Conservation (phyloP, 2,329 filamentous ascomycete genomes). For the Colletotrichum musicola region DNA sequence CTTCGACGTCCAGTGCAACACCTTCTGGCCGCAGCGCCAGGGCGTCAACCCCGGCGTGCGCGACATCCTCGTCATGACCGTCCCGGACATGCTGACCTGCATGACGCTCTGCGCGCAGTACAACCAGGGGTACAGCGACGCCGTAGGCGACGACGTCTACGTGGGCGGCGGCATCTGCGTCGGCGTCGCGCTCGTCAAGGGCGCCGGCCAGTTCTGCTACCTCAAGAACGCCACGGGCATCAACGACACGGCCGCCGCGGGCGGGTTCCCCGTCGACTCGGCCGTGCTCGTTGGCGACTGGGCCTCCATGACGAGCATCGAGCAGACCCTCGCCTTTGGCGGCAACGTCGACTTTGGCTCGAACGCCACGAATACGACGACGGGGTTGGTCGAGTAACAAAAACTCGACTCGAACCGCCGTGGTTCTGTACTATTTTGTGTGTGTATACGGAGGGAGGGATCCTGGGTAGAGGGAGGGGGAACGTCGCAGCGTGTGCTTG, state of each 20-base stretch:
- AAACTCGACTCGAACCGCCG: too few species aligned
- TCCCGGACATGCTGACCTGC: constrained; percentile 39
- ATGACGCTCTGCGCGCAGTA: constrained; percentile 40
- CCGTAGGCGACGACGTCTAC: constrained; percentile 37
- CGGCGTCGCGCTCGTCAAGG: constrained; percentile 36
- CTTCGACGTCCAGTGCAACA: constrained; percentile 38
- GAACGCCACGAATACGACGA: constrained; percentile 22
- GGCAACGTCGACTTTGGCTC: constrained; percentile 22
- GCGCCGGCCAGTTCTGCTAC: constrained; percentile 36
- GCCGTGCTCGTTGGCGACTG: constrained; percentile 31
- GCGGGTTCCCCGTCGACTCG: constrained; percentile 33
- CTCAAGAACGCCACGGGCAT: constrained; percentile 37
- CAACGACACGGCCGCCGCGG: constrained; percentile 32
- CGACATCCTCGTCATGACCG: constrained; percentile 34
- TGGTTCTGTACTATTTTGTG: too few species aligned
- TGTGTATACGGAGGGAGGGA: too few species aligned
- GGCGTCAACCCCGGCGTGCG: constrained; percentile 33
- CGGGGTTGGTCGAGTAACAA: neutral
- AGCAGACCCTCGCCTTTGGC: constrained; percentile 35
- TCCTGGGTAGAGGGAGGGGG: too few species aligned
- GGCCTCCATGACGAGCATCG: constrained; percentile 22
- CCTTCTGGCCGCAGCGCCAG: constrained; percentile 37
- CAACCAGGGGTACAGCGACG: constrained; percentile 39
- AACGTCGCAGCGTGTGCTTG: too few species aligned
- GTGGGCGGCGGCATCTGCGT: constrained; percentile 37